phyloP scores from a whole-genome alignment of 768 basidiomycete species.

The Candolleomyces eurysporus region DNA sequence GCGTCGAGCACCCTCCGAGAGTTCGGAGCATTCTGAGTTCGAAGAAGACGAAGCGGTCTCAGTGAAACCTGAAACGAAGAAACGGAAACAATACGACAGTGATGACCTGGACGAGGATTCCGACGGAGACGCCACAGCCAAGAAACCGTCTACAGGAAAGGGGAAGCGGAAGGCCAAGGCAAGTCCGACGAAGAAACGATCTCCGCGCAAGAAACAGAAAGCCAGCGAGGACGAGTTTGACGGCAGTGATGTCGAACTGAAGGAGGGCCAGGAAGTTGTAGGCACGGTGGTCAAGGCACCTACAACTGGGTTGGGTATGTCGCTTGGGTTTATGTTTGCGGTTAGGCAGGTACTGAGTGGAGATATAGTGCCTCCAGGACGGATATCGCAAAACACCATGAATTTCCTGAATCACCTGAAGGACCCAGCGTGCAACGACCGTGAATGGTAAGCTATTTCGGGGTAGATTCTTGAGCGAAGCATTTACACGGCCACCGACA shows the following conservation, averaged over 20 bases:
- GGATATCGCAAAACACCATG: constrained; percentile 83
- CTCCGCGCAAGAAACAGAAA: constrained; percentile 27
- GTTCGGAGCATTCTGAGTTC: not conserved
- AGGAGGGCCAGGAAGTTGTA: constrained; percentile 68
- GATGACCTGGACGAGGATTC: constrained; percentile 46
- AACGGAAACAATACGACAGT: constrained; percentile 32
- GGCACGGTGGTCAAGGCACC: constrained; percentile 81
- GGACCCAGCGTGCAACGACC: constrained; percentile 78
- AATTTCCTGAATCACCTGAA: constrained; percentile 70
- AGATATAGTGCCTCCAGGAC: constrained; percentile 71
- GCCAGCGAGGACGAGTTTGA: constrained; percentile 21
- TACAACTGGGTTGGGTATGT: constrained; percentile 73
- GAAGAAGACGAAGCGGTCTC: not conserved
- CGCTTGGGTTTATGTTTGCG: not conserved
- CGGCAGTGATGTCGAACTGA: constrained; percentile 43
- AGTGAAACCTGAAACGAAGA: not conserved
- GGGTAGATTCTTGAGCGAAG: not conserved
- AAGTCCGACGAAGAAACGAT: constrained; percentile 9
- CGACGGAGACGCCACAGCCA: constrained; percentile 22
- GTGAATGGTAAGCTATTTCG: constrained; percentile 58
- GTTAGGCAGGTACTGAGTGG: constrained; percentile 43
- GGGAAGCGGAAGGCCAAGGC: constrained; percentile 2
- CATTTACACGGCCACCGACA: constrained; percentile 23
- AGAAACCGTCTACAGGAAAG: not conserved
- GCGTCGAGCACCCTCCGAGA: not conserved